Percentiles rank a stretch among this genome's conserved stretches.
Evolutionary conservation across 2,329 filamentous ascomycete genomes (phyloP).

Genomic region (Immersiporthe knoxdaviesiana): DNA sequence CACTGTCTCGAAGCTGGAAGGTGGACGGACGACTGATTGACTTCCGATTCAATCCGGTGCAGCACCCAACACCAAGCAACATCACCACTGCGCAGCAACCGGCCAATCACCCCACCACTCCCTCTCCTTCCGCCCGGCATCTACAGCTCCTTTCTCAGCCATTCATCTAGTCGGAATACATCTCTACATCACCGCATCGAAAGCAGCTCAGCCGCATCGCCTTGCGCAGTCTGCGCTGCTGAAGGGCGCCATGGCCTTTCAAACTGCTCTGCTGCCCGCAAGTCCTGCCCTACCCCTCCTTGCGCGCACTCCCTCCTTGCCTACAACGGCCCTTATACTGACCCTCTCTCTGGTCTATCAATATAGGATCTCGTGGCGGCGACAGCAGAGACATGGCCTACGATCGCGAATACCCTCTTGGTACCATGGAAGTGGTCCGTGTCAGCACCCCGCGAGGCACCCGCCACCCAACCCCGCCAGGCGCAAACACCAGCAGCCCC

Average conservation of each 20-base stretch:
- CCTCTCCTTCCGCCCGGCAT: not conserved
- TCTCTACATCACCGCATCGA: not conserved
- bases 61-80: not conserved
- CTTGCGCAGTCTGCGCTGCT: conserved; percentile 26
- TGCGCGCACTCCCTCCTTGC: not conserved
- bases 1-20: not conserved
- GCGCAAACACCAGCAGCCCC: not conserved
- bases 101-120: not conserved
- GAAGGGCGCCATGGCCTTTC: conserved; percentile 29
- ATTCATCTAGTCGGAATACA: not conserved
- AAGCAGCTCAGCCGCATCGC: conserved; percentile 3
- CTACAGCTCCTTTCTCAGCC: not conserved
- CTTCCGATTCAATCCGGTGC: conserved; percentile 11
- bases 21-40: conserved; percentile 13
- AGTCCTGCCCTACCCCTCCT: conserved; percentile 7
- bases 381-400: conserved; percentile 48
- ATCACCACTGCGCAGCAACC: conserved; percentile 8
- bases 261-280: conserved; percentile 29
- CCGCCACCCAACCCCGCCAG: too few species aligned
- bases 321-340: not conserved
- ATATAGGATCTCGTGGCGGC: conserved; percentile 48
- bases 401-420: conserved; percentile 43
- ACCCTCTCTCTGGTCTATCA: not conserved
- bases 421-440: conserved; percentile 39
- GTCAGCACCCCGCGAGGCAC: conserved; percentile 3